These are phyloP conservation scores for Amaranthus tricolor DNA, from an alignment of 179 eudicot genomes.

Conservation along the genomic window DNA sequence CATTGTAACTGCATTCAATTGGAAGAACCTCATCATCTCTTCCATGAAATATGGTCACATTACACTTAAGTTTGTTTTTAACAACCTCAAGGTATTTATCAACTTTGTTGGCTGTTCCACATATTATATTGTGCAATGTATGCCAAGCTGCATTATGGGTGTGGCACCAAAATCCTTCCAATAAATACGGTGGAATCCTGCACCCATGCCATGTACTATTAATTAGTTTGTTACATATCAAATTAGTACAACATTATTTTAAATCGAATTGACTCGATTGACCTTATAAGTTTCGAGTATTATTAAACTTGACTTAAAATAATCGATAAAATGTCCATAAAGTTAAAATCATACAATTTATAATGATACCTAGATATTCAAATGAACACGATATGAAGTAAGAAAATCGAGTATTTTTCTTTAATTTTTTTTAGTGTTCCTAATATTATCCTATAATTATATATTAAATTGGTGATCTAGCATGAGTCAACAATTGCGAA, in stretches of 20 bases:
- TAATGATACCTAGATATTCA: no score
- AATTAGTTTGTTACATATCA: background rate
- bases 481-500: no score
- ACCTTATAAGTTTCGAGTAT: no score
- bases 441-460: no score
- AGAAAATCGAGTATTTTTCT: no score
- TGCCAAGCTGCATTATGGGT: constrained; percentile 98
- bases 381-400: no score
- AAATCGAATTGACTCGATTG: no score
- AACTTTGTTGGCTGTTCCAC: constrained; percentile 73
- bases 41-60: constrained; percentile 65
- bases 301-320: no score
- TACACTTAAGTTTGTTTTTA: constrained; percentile 42
- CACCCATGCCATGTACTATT: background rate
- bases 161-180: constrained; percentile 80
- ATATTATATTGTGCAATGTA: constrained; percentile 85
- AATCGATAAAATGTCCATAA: no score
- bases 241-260: background rate
- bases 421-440: no score
- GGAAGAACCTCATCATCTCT: constrained; percentile 81
- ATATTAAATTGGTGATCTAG: no score
- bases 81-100: constrained; percentile 65
- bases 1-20: constrained; percentile 67
- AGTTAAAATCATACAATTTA: no score
- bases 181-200: constrained; percentile 68